Evolutionary conservation across 352 stramenopile species (phyloP).

Genomic region (Phytophthora sojae): DNA sequence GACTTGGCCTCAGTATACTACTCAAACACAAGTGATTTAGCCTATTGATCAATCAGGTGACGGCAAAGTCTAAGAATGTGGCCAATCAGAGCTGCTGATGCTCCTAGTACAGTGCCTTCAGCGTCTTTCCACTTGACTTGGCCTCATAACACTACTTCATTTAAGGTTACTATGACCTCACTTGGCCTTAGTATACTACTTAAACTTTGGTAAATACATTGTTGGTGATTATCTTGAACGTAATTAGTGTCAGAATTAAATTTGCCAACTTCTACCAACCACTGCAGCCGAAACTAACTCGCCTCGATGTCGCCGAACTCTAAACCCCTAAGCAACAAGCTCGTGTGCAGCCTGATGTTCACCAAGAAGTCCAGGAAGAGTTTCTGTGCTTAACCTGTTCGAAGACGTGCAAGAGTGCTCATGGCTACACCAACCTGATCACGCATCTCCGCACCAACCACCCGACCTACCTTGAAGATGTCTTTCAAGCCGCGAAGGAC

Average conservation of each 20-base stretch:
- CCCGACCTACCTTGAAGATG: conserved; percentile 12
- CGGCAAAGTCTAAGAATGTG: neutral
- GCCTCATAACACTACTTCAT: neutral
- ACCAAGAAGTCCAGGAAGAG: conserved; percentile 9
- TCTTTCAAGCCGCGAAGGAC: conserved; percentile 4
- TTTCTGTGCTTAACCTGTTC: conserved; percentile 6
- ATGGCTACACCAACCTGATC: conserved; percentile 17
- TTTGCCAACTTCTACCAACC: neutral
- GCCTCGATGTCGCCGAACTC: neutral
- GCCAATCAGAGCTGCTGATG: neutral
- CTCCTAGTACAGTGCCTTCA: neutral
- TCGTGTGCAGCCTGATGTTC: conserved; percentile 8
- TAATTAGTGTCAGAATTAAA: neutral
- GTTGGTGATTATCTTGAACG: neutral
- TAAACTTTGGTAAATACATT: neutral
- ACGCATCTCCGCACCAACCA: conserved; percentile 10
- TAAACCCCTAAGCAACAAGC: conserved; percentile 4
- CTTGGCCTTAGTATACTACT: neutral
- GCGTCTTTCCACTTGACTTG: neutral
- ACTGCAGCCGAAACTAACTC: neutral
- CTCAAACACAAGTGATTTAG: neutral
- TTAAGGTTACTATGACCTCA: neutral
- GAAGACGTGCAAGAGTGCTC: conserved; percentile 9
- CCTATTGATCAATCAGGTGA: neutral
- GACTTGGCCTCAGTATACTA: neutral